phyloP scores from a whole-genome alignment of 768 basidiomycete species.

The Plicaturopsis crispa region DNA sequence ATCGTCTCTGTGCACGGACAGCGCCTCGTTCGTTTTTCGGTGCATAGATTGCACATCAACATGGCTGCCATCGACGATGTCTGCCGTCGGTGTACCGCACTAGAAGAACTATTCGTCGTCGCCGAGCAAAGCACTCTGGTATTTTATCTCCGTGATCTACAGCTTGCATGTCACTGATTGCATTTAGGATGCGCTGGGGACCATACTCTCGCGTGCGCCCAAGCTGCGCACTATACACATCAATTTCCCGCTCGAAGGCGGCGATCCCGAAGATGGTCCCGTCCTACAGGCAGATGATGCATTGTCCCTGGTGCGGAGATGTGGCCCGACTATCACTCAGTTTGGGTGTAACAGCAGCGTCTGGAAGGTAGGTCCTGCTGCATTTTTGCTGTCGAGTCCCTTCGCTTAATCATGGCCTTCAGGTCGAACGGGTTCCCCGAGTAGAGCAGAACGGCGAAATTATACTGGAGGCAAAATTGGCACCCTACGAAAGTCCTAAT shows the following conservation, averaged over 20 bases:
- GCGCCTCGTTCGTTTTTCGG: constrained; percentile 48
- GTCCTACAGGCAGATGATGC: constrained; percentile 28
- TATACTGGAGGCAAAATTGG: constrained; percentile 28
- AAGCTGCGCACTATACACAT: constrained; percentile 54
- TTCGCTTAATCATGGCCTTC: constrained; percentile 4
- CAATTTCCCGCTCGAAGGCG: constrained; percentile 34
- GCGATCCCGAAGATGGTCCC: constrained; percentile 11
- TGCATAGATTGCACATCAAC: constrained; percentile 56
- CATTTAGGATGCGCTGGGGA: constrained; percentile 30
- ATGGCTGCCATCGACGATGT: constrained; percentile 42
- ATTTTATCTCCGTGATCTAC: constrained; percentile 7
- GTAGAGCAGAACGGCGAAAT: constrained; percentile 31
- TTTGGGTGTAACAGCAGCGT: constrained; percentile 66
- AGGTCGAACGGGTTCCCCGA: constrained; percentile 40
- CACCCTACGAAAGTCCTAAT: constrained; percentile 54
- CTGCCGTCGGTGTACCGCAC: constrained; percentile 40
- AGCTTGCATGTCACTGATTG: not conserved
- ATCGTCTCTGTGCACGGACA: constrained; percentile 44
- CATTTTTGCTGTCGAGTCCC: not conserved
- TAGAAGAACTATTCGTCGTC: constrained; percentile 63
- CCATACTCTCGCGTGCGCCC: constrained; percentile 34
- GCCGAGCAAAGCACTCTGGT: constrained; percentile 42
- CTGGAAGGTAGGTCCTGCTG: constrained; percentile 48
- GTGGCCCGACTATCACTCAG: constrained; percentile 43
- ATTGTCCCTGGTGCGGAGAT: constrained; percentile 37